Conservation (phyloP, 2,329 filamentous ascomycete species). For the Elsinoe perseae region DNA sequence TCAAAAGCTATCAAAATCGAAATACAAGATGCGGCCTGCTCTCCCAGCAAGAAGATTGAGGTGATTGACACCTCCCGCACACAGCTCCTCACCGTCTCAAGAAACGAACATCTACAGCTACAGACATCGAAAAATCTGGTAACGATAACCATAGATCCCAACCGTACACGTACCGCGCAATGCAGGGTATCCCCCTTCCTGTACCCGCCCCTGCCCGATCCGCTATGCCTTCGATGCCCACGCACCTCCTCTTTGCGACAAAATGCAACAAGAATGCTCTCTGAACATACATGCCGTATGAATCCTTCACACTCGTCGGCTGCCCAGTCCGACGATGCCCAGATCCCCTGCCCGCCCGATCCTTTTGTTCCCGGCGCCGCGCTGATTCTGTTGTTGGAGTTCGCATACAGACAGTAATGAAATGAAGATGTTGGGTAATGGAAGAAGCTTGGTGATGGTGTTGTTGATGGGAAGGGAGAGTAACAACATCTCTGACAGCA, state of each 20-base stretch:
- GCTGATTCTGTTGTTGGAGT: background rate
- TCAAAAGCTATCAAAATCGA: background rate
- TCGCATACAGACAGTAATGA: background rate
- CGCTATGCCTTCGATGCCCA: background rate
- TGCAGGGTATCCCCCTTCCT: background rate
- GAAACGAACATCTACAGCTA: background rate
- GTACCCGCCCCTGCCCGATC: background rate
- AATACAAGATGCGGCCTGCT: background rate
- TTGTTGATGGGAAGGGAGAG: background rate
- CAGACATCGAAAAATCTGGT: background rate
- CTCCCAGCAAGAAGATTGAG: background rate
- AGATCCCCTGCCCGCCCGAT: background rate
- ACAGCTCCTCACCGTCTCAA: background rate
- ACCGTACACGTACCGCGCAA: background rate
- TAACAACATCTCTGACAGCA: background rate
- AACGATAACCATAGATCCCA: background rate
- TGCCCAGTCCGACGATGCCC: background rate
- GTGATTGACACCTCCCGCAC: background rate
- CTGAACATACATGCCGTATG: background rate
- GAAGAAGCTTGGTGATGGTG: background rate
- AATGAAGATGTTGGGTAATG: background rate
- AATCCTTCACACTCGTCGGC: too few species aligned
- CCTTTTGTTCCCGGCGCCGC: background rate
- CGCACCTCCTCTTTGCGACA: background rate
- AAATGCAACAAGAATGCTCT: slow-evolving; percentile 5